phyloP scores from a whole-genome alignment of 495 filamentous ascomycete genomes.

The Penicillium lagena region DNA sequence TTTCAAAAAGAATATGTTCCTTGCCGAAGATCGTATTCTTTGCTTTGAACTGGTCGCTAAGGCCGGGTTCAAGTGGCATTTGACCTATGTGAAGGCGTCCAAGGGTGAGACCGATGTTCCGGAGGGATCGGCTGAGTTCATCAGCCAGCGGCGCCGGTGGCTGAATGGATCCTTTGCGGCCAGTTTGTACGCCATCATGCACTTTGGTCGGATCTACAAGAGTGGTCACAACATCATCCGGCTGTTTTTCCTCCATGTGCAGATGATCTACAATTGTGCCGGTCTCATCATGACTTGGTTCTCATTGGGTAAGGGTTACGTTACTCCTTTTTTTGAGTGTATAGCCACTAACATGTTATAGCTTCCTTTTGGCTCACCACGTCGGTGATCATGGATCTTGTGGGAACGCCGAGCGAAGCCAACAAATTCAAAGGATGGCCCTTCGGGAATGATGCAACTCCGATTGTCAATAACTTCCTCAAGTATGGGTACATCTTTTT shows the following conservation, averaged over 20 bases:
- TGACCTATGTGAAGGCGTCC: conserved; percentile 95
- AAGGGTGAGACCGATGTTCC: conserved; percentile 99
- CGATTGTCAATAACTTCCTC: conserved; percentile 84
- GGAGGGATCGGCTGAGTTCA: conserved; percentile 92
- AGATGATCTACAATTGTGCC: conserved; percentile 87
- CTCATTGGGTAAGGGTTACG: conserved; percentile 60
- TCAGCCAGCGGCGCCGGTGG: conserved; percentile 93
- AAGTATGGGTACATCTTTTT: conserved; percentile 90
- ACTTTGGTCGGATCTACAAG: conserved; percentile 97
- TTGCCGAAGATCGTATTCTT: conserved; percentile 98
- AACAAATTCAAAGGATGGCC: conserved; percentile 51
- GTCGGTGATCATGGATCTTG: conserved; percentile 92
- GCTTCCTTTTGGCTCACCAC: conserved; percentile 92
- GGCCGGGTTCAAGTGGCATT: conserved; percentile 96
- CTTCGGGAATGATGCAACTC: conserved; percentile 78
- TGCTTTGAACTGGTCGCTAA: conserved; percentile 99
- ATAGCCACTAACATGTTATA: conserved; percentile 15
- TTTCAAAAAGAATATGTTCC: conserved; percentile 99
- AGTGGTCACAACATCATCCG: conserved; percentile 91
- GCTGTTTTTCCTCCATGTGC: conserved; percentile 94
- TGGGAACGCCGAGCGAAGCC: conserved; percentile 58
- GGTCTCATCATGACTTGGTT: conserved; percentile 94
- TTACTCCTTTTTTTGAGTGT: neutral
- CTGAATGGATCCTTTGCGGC: conserved; percentile 97
- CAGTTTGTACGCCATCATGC: conserved; percentile 94